Evolutionary conservation across 73 alveolate species (phyloP).

Genomic region (Tetrahymena borealis): DNA sequence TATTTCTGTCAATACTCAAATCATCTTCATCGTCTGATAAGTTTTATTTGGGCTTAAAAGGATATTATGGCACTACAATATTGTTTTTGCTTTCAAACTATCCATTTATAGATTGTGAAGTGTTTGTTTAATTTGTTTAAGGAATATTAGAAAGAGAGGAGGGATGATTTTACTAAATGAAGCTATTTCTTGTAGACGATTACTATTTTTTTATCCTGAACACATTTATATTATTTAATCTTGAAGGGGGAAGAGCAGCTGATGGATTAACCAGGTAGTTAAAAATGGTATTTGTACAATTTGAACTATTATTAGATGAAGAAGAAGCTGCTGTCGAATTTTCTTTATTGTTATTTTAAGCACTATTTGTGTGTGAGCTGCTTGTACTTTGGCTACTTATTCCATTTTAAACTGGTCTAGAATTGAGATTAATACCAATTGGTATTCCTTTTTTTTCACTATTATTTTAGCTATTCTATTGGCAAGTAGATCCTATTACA

Average conservation of each 20-base stretch:
- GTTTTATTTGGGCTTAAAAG: too few relatives aligned
- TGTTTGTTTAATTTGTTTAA: too few relatives aligned
- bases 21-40: not conserved
- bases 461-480: not conserved
- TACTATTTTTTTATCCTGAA: not conserved
- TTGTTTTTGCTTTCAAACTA: not conserved
- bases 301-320: not conserved
- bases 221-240: not conserved
- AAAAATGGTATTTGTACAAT: not conserved
- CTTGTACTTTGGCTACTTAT: not conserved
- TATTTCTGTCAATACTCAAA: not conserved
- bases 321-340: not conserved
- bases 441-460: not conserved
- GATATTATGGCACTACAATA: not conserved
- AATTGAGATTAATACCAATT: not conserved
- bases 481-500: not conserved
- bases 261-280: not conserved
- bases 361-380: not conserved
- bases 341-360: not conserved
- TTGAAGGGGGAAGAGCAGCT: not conserved
- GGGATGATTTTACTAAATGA: too few relatives aligned
- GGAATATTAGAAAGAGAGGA: too few relatives aligned
- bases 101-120: not conserved
- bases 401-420: not conserved
- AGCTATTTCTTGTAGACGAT: not conserved